These are phyloP conservation scores for Cicer pinnatifidum DNA, from an alignment of 306 rosid species.

Conservation along the genomic window DNA sequence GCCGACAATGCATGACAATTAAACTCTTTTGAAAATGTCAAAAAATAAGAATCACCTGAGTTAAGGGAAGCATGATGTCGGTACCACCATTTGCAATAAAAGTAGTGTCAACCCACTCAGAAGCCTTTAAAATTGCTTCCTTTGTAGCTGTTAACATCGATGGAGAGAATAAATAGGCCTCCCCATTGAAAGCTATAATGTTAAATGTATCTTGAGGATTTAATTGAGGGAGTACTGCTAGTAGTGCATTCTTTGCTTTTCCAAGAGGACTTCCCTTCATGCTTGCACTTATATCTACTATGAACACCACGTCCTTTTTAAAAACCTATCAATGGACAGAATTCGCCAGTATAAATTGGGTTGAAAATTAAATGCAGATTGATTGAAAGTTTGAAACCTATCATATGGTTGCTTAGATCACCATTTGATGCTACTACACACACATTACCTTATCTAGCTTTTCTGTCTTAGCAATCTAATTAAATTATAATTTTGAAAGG, in stretches of 20 bases:
- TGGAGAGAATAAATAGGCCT: conserved; percentile 60
- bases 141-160: conserved; percentile 71
- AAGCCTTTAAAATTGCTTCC: conserved; percentile 66
- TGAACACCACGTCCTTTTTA: conserved; percentile 75
- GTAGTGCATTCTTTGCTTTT: conserved; percentile 65
- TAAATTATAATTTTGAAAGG: background rate
- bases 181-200: conserved; percentile 75
- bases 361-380: conserved; percentile 33
- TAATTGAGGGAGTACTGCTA: conserved; percentile 71
- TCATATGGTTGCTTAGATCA: background rate
- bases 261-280: conserved; percentile 85
- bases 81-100: conserved; percentile 76
- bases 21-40: conserved; percentile 20
- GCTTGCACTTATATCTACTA: conserved; percentile 84
- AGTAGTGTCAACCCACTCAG: conserved; percentile 60
- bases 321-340: conserved; percentile 62
- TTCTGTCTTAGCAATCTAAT: conserved; percentile 19
- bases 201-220: conserved; percentile 72
- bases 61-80: conserved; percentile 77
- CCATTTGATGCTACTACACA: conserved; percentile 31
- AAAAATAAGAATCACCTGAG: conserved; percentile 57
- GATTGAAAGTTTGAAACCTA: conserved; percentile 31
- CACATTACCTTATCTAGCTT: conserved; percentile 29
- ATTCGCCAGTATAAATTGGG: conserved; percentile 10
- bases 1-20: too few species aligned